Evolutionary conservation across 345 rosid species (phyloP), one percentile per base, ranked within the genome.

Genomic region (Gossypium bickii): DNA sequence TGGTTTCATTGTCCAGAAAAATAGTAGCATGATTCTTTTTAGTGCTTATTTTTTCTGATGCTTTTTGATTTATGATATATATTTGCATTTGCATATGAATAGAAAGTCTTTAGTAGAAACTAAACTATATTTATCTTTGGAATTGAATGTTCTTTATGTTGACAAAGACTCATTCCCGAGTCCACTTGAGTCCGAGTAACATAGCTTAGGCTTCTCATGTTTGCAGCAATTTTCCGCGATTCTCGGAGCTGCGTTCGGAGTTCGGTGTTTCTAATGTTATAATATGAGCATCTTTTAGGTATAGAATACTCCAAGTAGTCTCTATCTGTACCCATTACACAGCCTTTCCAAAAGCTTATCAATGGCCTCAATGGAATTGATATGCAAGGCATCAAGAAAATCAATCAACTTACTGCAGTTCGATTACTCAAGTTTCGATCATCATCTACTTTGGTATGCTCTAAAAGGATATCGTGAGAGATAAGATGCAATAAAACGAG

Each of bases 401-500:
- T 95, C 99, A 0, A 81, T 84, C 81, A 95, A 93, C 92, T 93
- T 93, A 85, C 99, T 95, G 91, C 68, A 55, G 44, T 41, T 18
- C 24, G 9, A 53, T 65, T 11, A 60, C 18, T 3, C 24, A 24
- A 24, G 24, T 13, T 51, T 15, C 9, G 16, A 2, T 56, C 22
- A 70, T 27, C 65, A 43, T 22, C 12, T 41, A 58, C 53, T 10
- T 12, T 44, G 44, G 11, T 2, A 2, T 13, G 18, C 47, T 27
- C 57, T 47, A 24, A n/a, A 71, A 53, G 17, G 48, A 29, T 17
- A 0, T 2, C 0, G 2, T 9, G 10, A 38, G 9, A n/a, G 67
- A 24, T n/a, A 20, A 15, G 57, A 67, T 70, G 68, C 24, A 71
- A 18, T 56, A 29, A 45, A 76, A 62, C 25, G 56, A 38, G 67